Evolutionary conservation across 2,329 filamentous ascomycete species (phyloP).

Genomic region (Aspergillus sp.): DNA sequence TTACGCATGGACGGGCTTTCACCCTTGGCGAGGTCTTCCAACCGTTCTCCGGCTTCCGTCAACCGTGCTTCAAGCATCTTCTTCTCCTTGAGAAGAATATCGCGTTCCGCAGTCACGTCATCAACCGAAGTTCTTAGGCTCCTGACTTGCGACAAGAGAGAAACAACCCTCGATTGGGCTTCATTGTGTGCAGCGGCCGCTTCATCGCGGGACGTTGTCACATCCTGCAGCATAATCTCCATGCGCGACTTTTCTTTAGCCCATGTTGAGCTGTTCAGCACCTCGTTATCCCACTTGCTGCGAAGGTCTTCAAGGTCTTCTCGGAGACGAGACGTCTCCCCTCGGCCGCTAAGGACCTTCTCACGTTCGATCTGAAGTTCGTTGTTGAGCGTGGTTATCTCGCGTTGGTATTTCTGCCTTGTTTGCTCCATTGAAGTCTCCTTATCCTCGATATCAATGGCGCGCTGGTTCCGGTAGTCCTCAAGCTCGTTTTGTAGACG

Average conservation of each 20-base stretch:
- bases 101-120: conserved; percentile 80
- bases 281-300: conserved; percentile 97
- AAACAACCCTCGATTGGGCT: conserved; percentile 88
- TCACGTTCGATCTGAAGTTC: conserved; percentile 93
- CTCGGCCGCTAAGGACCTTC: conserved; percentile 78
- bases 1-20: conserved; percentile 86
- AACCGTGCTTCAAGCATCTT: conserved; percentile 81
- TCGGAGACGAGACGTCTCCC: conserved; percentile 83
- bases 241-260: conserved; percentile 95
- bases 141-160: conserved; percentile 84
- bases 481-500: conserved; percentile 95
- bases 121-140: conserved; percentile 80
- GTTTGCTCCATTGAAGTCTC: conserved; percentile 96
- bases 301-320: conserved; percentile 94
- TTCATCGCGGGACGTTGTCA: conserved; percentile 89
- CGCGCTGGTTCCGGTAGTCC: conserved; percentile 91
- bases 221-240: conserved; percentile 83
- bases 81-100: conserved; percentile 84
- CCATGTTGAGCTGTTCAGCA: conserved; percentile 96
- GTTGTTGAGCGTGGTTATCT: conserved; percentile 84
- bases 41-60: conserved; percentile 79
- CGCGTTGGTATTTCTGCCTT: conserved; percentile 92
- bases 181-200: conserved; percentile 92
- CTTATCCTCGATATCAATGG: conserved; percentile 96
- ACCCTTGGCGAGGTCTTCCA: conserved; percentile 83